Evolutionary conservation across 495 filamentous ascomycete genomes (phyloP), one percentile per base, ranked within the genome.

Genomic region (Penicillium cosmopolitanum): DNA sequence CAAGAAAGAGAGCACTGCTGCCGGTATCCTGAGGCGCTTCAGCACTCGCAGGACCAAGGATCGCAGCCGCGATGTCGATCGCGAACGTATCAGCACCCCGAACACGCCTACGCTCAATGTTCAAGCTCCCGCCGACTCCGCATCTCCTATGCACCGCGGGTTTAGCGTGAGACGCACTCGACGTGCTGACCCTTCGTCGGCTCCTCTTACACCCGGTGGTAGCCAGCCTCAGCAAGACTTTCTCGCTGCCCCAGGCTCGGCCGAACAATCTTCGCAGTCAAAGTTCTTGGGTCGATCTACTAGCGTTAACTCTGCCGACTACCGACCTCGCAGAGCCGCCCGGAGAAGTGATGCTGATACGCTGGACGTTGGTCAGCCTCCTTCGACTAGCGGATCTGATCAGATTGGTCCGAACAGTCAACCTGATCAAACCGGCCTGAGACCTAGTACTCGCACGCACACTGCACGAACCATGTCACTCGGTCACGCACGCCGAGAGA

Each of bases 1-100:
- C 34, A 93, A 90, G 76, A 98, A 95, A 70, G 93, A 96, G 70
- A 92, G 91, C 63, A 85, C 91, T 31, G 92, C 91, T 53, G 89
- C 84, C 7, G 90, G 94, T n/a, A 80, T 99, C 48, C 75, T 99
- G 62, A 83, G 95, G 54, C 82, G 95, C 31, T 91, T 99, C 65
- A 97, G 93, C 75, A 99, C 95, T 9, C 83, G 96, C 57, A 84
- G 86, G 65, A 82, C 86, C 40, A 84, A 83, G 60, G 82, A 85
- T 40, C 80, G 80, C 50, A 71, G 77, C 51, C 76, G 80, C 44
- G 81, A 83, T 52, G 55, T 70, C 16, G 78, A 81, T 47, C 78
- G 85, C 40, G 76, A 84, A 52, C 82, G 83, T 56, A 73, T 81
- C 51, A 80, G 83, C 25, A 82, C 80, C 35, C 83, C 82, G n/a